A percentile compares a stretch with the other conserved stretches of the same genome.
These are phyloP conservation scores for Cadophora gregata DNA, from an alignment of 2,329 filamentous ascomycete species.

Conservation along the genomic window DNA sequence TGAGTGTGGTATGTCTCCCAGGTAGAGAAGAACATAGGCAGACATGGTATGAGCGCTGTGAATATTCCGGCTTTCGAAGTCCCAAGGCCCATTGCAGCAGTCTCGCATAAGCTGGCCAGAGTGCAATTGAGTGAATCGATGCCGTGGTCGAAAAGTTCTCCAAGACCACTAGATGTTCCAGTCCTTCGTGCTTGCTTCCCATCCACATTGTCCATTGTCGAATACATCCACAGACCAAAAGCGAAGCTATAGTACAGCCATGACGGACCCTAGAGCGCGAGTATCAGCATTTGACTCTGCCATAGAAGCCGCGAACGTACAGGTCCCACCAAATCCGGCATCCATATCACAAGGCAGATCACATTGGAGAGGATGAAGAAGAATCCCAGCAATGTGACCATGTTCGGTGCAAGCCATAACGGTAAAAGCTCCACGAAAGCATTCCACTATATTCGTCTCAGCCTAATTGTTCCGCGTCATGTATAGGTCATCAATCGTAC, in stretches of 20 bases:
- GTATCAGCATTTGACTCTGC: slow-evolving; percentile 26
- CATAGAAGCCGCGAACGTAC: slow-evolving; percentile 55
- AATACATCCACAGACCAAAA: slow-evolving; percentile 96
- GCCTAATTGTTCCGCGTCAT: slow-evolving; percentile 24
- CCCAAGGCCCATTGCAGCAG: slow-evolving; percentile 90
- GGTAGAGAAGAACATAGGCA: slow-evolving; percentile 99
- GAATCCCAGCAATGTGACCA: slow-evolving; percentile 95
- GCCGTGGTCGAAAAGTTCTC: slow-evolving; percentile 97
- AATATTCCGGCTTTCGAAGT: slow-evolving; percentile 85
- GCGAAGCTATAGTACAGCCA: slow-evolving; percentile 98
- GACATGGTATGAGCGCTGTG: slow-evolving; percentile 86
- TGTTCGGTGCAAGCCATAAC: slow-evolving; percentile 96
- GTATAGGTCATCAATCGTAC: slow-evolving; percentile 60
- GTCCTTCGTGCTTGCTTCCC: slow-evolving; percentile 96
- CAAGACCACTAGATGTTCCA: slow-evolving; percentile 90
- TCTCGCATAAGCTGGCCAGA: slow-evolving; percentile 86
- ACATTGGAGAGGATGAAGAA: slow-evolving; percentile 92
- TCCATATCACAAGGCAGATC: slow-evolving; percentile 71
- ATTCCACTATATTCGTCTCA: slow-evolving; percentile 77
- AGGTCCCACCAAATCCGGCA: slow-evolving; percentile 90
- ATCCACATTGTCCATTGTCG: slow-evolving; percentile 98
- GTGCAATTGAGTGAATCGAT: slow-evolving; percentile 99
- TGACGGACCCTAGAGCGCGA: slow-evolving; percentile 69
- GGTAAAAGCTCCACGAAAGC: slow-evolving; percentile 89
- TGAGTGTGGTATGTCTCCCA: slow-evolving; percentile 99